These are phyloP conservation scores for Psidium friedrichsthalianum DNA, from an alignment of 345 rosid species.

Conservation along the genomic window DNA sequence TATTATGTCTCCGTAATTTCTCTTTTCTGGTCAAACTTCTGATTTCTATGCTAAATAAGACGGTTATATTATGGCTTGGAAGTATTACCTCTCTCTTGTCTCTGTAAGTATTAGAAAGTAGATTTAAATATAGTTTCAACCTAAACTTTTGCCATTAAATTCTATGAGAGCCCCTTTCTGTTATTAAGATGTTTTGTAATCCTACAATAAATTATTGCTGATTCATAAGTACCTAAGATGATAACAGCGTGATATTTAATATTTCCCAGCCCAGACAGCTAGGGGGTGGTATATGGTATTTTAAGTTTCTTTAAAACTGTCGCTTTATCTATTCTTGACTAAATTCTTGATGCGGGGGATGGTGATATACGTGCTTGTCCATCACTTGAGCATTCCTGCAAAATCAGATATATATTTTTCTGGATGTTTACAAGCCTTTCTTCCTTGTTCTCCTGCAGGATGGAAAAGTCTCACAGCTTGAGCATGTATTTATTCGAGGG, in stretches of 20 bases:
- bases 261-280: background rate
- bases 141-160: background rate
- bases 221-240: background rate
- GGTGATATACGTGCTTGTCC: background rate
- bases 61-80: background rate
- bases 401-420: background rate
- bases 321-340: background rate
- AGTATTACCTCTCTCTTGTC: background rate
- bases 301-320: background rate
- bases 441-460: constrained; percentile 34
- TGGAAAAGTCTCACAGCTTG: constrained; percentile 94
- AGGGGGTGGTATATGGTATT: background rate
- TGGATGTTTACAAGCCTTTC: background rate
- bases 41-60: background rate
- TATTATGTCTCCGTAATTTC: background rate
- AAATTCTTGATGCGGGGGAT: background rate
- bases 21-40: background rate
- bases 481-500: constrained; percentile 94
- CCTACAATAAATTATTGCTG: background rate
- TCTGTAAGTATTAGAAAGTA: background rate
- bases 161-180: background rate
- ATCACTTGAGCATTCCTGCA: background rate
- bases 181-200: background rate
- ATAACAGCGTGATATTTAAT: rapidly evolving
- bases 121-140: background rate